Conservation (phyloP, 352 stramenopile species). For the Globisporangium emineosum region DNA sequence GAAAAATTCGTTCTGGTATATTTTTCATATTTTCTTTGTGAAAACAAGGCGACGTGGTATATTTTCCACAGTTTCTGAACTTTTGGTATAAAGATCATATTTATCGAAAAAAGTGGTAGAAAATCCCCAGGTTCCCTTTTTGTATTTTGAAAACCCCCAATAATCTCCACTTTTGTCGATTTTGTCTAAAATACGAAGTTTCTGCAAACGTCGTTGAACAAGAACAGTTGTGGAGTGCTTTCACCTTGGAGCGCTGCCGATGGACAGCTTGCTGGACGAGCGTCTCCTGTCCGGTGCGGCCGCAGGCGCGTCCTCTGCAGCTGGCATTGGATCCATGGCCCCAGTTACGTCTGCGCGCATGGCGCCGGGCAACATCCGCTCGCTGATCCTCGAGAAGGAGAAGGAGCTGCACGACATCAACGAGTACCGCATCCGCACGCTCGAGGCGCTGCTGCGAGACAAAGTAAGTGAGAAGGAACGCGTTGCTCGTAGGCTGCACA, state of each 20-base stretch:
- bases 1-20: too few species aligned
- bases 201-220: neutral
- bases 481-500: too few species aligned
- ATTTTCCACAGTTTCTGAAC: too few species aligned
- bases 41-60: too few species aligned
- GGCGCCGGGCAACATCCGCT: slow-evolving; percentile 69
- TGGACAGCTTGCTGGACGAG: slow-evolving; percentile 14
- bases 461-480: slow-evolving; percentile 31
- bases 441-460: slow-evolving; percentile 75
- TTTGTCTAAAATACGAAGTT: too few species aligned
- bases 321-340: slow-evolving; percentile 6
- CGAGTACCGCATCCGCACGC: slow-evolving; percentile 83
- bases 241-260: neutral
- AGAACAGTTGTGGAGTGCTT: neutral
- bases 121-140: too few species aligned
- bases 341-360: slow-evolving; percentile 20
- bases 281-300: slow-evolving; percentile 1
- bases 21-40: too few species aligned
- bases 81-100: too few species aligned
- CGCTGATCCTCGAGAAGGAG: slow-evolving; percentile 89
- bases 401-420: slow-evolving; percentile 92
- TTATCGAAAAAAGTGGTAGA: too few species aligned
- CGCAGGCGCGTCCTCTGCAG: neutral
- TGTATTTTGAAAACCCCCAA: too few species aligned
- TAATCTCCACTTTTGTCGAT: too few species aligned